Percentiles rank a stretch among this genome's conserved stretches.
Evolutionary conservation across 352 stramenopile genomes (phyloP).

Genomic region (Phytopythium vexans): DNA sequence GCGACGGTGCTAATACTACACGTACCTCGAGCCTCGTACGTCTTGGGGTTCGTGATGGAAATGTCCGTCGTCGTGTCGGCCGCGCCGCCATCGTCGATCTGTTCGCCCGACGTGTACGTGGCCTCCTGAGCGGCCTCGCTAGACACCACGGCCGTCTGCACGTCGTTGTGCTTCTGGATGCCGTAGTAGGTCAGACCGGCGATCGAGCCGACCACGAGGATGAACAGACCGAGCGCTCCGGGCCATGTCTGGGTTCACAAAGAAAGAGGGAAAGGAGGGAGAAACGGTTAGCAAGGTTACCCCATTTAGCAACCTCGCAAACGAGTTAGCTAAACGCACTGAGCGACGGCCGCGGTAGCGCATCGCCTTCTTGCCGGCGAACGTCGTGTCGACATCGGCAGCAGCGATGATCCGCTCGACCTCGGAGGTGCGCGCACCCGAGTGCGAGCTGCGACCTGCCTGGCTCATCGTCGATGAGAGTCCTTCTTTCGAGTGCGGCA

Average conservation of each 20-base stretch:
- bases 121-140: constrained; percentile 44
- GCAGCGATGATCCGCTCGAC: constrained; percentile 81
- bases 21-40: constrained; percentile 58
- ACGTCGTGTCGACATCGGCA: constrained; percentile 76
- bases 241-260: constrained; percentile 58
- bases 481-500: not conserved
- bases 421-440: constrained; percentile 57
- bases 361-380: constrained; percentile 65
- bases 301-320: not conserved
- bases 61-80: constrained; percentile 45
- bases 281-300: not conserved
- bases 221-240: constrained; percentile 57
- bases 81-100: constrained; percentile 61
- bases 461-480: constrained; percentile 19
- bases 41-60: constrained; percentile 61
- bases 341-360: constrained; percentile 68
- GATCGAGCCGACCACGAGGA: constrained; percentile 55
- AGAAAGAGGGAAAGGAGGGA: not conserved
- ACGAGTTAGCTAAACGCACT: constrained; percentile 24
- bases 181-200: constrained; percentile 76
- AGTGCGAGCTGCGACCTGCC: constrained; percentile 40
- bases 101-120: constrained; percentile 50
- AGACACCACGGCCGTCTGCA: constrained; percentile 45
- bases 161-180: constrained; percentile 53
- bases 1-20: constrained; percentile 4